phyloP scores from a whole-genome alignment of 148 eudicot genomes.

The Heliosperma pusillum region DNA sequence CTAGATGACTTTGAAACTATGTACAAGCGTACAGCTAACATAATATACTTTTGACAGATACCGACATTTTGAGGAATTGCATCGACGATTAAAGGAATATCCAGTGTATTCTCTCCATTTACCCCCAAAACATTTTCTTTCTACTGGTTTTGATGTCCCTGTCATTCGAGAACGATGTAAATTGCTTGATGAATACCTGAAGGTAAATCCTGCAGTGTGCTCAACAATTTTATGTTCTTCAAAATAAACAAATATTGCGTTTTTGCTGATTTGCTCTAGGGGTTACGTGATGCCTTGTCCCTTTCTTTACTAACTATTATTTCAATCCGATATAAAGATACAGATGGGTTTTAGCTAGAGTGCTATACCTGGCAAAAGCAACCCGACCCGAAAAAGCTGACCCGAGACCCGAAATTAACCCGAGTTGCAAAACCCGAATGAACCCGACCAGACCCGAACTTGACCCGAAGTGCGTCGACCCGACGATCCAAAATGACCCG shows the following conservation, averaged over 20 bases:
- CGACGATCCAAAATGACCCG: no score
- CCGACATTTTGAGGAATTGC: slow-evolving; percentile 97
- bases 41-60: slow-evolving; percentile 43
- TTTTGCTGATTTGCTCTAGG: background rate
- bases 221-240: background rate
- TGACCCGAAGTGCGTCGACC: no score
- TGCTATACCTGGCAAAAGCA: no score
- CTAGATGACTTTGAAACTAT: background rate
- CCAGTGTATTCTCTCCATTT: slow-evolving; percentile 83
- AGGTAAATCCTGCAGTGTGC: slow-evolving; percentile 37
- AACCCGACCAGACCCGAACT: no score
- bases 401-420: no score
- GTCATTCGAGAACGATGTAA: slow-evolving; percentile 89
- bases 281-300: background rate
- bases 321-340: slow-evolving; percentile 1
- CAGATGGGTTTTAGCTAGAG: background rate
- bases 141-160: slow-evolving; percentile 81
- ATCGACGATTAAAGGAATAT: slow-evolving; percentile 88
- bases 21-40: slow-evolving; percentile 8
- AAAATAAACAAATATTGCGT: background rate
- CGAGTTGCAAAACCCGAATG: no score
- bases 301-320: background rate
- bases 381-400: no score
- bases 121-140: slow-evolving; percentile 95
- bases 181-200: slow-evolving; percentile 84